Base-by-base conservation (phyloP, 768 basidiomycete species). In the Lentinus tigrinus region DNA sequence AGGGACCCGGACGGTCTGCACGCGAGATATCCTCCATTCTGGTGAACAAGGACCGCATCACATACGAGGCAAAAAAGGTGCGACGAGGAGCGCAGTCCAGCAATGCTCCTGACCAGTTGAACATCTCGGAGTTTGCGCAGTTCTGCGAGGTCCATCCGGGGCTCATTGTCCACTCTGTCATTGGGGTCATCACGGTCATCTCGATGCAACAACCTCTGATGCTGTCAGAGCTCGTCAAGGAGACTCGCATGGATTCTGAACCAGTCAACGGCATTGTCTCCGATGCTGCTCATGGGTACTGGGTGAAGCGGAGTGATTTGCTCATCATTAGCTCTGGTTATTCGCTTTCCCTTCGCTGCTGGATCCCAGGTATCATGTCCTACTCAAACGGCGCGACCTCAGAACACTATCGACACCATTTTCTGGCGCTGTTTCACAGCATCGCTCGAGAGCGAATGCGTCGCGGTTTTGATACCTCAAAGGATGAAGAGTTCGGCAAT, bases 261-360 rank as follows among this genome's bases (percentile, higher is more conserved):
- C 43, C 74, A 3, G 56, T 75, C 19, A 74, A 76, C 63, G 75
- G 75, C 0, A 49, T 72, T 19, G 68, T 76, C 26, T 72, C 68
- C 23, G 73, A 76, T 64, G 75, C 69, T 0, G 73, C 73, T 10
- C 74, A 77, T 62, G 69, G 71, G 11, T 77, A 59, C 54, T 77
- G 72, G 69, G 49, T 37, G n/a, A 65, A 69, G 4, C 55, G 59
- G 2, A 71, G 68, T 16, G 56, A 60, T 7, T 52, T 75, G 1
- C 69, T 76, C 17, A 72, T 77, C 55, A 61, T 74, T 13, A 67
- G 63, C 2, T 76, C 73, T 0, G 57, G 62, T 0, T 75, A 72
- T 48, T 72, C 65, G 16, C 63, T 56, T 0, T 52, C 58, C 7
- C 63, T 75, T 3, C 55, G 54, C 5, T 66, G 67, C 16, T 77